These are phyloP conservation scores for Metschnikowia matae DNA, from an alignment of 805 yeast genomes.

Conservation along the genomic window DNA sequence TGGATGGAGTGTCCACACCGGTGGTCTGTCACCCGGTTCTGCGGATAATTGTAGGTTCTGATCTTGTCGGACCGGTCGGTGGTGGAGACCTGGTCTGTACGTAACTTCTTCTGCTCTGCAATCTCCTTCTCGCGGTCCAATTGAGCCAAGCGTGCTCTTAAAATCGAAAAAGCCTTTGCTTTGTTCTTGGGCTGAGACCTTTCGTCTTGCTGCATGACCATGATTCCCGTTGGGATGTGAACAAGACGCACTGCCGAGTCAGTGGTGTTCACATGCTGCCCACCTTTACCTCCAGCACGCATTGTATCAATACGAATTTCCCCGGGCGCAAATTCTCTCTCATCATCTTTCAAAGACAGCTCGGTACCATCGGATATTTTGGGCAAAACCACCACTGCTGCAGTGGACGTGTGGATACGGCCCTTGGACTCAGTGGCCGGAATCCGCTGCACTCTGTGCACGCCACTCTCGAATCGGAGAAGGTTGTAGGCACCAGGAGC, in stretches of 20 bases:
- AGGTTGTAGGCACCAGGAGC: constrained; percentile 72
- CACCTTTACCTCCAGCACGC: constrained; percentile 97
- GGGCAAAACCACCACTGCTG: constrained; percentile 92
- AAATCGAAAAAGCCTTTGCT: constrained; percentile 82
- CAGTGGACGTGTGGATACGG: constrained; percentile 90
- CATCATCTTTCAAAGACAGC: constrained; percentile 44
- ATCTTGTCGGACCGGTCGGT: constrained; percentile 92
- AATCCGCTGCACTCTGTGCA: constrained; percentile 90
- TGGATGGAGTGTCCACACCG: constrained; percentile 78
- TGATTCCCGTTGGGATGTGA: constrained; percentile 87
- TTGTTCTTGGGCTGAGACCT: constrained; percentile 92
- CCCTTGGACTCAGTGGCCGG: constrained; percentile 95
- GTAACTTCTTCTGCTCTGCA: constrained; percentile 57
- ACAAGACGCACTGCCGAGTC: constrained; percentile 94
- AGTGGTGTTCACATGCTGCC: constrained; percentile 96
- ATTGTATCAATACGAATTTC: constrained; percentile 94
- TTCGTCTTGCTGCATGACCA: constrained; percentile 89
- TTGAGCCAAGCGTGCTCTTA: constrained; percentile 83
- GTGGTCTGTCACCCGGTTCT: constrained; percentile 91
- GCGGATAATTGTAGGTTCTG: constrained; percentile 89
- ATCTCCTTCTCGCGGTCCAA: constrained; percentile 62
- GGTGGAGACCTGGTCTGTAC: constrained; percentile 81
- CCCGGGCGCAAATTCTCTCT: constrained; percentile 73
- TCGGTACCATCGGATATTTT: constrained; percentile 60
- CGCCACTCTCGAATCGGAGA: constrained; percentile 86